A percentile compares a stretch with the other conserved stretches of the same genome.
Conservation (phyloP, 805 yeast species). For the Yamadazyma akitaensis region DNA sequence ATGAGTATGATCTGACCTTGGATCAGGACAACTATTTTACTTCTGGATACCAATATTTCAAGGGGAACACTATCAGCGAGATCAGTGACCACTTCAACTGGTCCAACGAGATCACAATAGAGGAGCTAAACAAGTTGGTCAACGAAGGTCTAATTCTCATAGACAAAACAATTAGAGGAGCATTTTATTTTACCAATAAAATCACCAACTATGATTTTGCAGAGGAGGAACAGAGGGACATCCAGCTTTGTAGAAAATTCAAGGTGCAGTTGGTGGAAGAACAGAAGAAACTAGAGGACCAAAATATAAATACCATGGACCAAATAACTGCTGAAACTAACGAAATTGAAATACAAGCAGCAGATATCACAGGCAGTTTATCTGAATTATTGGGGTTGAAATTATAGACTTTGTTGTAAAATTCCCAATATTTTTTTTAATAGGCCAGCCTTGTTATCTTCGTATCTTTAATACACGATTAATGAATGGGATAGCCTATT, state of each 20-base stretch:
- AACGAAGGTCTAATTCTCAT: constrained; percentile 54
- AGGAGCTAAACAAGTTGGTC: constrained; percentile 61
- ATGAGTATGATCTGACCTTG: constrained; percentile 8
- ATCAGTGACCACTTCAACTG: constrained; percentile 54
- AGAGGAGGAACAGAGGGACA: constrained; percentile 5
- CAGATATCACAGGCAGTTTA: neutral
- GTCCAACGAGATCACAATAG: constrained; percentile 63
- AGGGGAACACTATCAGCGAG: constrained; percentile 37
- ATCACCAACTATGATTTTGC: constrained; percentile 7
- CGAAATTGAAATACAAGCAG: neutral
- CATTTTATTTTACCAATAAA: constrained; percentile 55
- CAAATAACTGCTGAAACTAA: neutral
- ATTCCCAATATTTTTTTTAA: too few species aligned
- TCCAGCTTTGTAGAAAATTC: neutral
- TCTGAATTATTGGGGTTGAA: neutral
- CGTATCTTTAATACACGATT: neutral
- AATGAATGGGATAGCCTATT: too few species aligned
- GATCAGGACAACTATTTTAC: constrained; percentile 16
- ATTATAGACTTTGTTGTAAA: too few species aligned
- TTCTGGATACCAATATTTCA: constrained; percentile 21
- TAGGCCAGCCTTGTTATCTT: too few species aligned
- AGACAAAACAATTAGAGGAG: constrained; percentile 68
- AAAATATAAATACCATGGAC: constrained; percentile 6
- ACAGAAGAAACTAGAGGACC: constrained; percentile 2
- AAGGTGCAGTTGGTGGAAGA: constrained; percentile 5